Evolutionary conservation across 176 grass and related monocot species (phyloP).

Genomic region (Olyra latifolia): DNA sequence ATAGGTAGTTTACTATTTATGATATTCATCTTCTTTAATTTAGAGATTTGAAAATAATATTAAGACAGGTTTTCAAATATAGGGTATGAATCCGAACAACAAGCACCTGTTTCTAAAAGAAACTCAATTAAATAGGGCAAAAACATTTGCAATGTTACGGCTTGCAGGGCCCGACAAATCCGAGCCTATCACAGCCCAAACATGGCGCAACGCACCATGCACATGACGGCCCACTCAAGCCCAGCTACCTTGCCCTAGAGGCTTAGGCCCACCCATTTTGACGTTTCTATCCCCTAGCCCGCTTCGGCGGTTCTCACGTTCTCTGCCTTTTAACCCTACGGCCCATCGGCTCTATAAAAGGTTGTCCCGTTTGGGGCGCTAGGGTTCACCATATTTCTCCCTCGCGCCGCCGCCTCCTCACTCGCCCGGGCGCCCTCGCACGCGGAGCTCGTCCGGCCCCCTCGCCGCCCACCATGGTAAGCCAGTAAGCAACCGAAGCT

Average conservation of each 20-base stretch:
- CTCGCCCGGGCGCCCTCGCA: neutral
- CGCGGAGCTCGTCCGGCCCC: constrained; percentile 10
- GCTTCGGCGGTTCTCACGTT: neutral
- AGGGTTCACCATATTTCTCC: constrained; percentile 49
- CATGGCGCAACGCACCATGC: too few relatives aligned
- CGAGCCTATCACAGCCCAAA: neutral
- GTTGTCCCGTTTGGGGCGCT: neutral
- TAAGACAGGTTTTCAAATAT: too few relatives aligned
- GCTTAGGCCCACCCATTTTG: neutral
- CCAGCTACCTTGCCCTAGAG: neutral
- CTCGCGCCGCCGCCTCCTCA: constrained; percentile 29
- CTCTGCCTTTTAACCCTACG: constrained; percentile 32
- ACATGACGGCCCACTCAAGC: neutral
- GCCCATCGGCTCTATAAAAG: constrained; percentile 38
- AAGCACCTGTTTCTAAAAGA: too few relatives aligned
- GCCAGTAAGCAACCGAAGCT: neutral
- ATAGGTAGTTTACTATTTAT: too few relatives aligned
- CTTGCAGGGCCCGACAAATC: neutral
- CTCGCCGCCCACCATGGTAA: constrained; percentile 54
- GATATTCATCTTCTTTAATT: too few relatives aligned
- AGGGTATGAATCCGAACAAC: too few relatives aligned
- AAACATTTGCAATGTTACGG: neutral
- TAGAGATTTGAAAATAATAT: too few relatives aligned
- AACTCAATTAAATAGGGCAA: too few relatives aligned
- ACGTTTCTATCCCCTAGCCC: neutral